Base-by-base conservation (phyloP, 2,329 filamentous ascomycete species). In the Alternaria angustiovoidea region DNA sequence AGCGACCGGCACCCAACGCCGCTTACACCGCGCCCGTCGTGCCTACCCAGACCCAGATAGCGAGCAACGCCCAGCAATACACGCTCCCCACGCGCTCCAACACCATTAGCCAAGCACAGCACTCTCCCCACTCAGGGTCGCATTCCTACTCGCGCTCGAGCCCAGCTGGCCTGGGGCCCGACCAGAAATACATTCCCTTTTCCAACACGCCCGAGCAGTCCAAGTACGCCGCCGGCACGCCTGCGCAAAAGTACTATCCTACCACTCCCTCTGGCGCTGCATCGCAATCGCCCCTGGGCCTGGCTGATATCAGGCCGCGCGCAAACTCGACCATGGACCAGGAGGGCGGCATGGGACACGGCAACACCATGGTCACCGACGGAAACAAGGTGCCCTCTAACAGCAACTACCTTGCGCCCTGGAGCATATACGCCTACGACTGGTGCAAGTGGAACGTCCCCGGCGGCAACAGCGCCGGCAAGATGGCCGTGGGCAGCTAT, bases 391-490 rank as follows among this genome's bases (percentile, higher is more conserved):
- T 87, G 63, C 90, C 75, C 79, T 91, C 75, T 6, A 96, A 94
- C 65, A 96, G 93, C 83, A 97, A 94, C 77, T 97, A 97, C 75
- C 82, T 96, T 64, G 93, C 94, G 5, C 94, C 94, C 0, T 99
- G 95, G 93, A 91, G 93, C 14, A 89, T 96, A 56, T 99, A 98
- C 78, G 94, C 95, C 12, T 94, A 96, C 72, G 95, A 99, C 81
- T 99, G 95, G 95, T 99, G 95, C 83, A 99, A 99, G 80, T 99
- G 95, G 94, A 88, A 91, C 16, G 89, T 94, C 2, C 88, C 93
- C 41, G 82, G 82, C 36, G 77, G 78, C 34, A 80, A 89, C 67
- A 89, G 92, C 63, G 93, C 92, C 4, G 95, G 95, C 39, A 98
- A 98, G 80, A 87, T 99, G 70, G 95, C 95, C 12, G 86, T 99